These are phyloP conservation scores for Magnaporthiopsis rhizophila DNA, from an alignment of 2,329 filamentous ascomycete species.

Conservation along the genomic window DNA sequence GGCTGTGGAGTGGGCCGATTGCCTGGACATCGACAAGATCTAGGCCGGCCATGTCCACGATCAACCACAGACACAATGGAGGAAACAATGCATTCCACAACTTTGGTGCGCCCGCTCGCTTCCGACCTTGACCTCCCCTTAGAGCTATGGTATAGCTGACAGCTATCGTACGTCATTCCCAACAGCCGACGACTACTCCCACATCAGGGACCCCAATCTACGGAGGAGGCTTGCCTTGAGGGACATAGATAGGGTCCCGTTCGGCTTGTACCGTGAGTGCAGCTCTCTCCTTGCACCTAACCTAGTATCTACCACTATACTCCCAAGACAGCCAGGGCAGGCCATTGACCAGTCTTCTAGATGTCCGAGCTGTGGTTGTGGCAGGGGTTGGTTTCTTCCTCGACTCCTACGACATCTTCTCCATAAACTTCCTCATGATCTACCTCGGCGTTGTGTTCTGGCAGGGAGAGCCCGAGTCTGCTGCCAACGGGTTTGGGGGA, in stretches of 20 bases:
- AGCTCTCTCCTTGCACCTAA: background rate
- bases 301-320: background rate
- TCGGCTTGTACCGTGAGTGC: constrained; percentile 58
- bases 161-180: background rate
- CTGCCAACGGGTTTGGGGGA: constrained; percentile 37
- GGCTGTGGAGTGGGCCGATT: background rate
- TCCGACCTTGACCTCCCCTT: too few relatives aligned
- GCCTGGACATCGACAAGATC: background rate
- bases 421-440: constrained; percentile 64
- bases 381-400: constrained; percentile 80
- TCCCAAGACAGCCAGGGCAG: constrained; percentile 72
- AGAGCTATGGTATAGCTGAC: constrained; percentile 38
- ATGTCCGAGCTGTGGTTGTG: constrained; percentile 65
- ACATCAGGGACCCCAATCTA: constrained; percentile 65
- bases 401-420: constrained; percentile 75
- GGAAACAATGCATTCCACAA: constrained; percentile 67
- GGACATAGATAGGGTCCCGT: constrained; percentile 71
- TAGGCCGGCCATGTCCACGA: constrained; percentile 26
- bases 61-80: constrained; percentile 33
- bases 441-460: constrained; percentile 74
- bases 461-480: constrained; percentile 32
- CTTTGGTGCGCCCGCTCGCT: constrained; percentile 32
- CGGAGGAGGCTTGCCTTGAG: constrained; percentile 67
- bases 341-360: constrained; percentile 17
- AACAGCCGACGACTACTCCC: constrained; percentile 35